Evolutionary conservation across 1,284 basidiomycete species (phyloP), one percentile per base, ranked within the genome.

Genomic region (Mixia osmundae): DNA sequence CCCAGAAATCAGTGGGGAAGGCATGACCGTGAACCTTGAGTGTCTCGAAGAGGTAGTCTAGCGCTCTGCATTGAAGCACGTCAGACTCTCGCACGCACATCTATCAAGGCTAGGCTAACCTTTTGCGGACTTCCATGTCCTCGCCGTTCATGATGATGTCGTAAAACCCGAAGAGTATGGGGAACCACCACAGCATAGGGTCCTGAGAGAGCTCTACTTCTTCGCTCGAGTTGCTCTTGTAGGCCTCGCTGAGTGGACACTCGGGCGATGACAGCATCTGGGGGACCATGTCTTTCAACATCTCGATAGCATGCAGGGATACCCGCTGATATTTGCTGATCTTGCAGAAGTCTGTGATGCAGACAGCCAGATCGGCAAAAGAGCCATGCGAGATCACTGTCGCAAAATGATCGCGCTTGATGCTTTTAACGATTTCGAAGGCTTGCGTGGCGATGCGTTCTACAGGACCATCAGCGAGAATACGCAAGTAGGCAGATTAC

Each of bases 111-210:
- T 16, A 34, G 26, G 67, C 80, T 61, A 54, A 89, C 85, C 85
- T 57, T 54, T 83, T 69, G 44, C 94, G 71, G 40, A 99, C 87
- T 67, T 99, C 91, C 26, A 99, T 63, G 54, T 99, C 91, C 57
- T 97, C 94, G 11, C 85, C 91, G 43, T 94, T 97, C 91, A 99
- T 99, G 55, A 97, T 89, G 43, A 99, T 87, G 56, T 97, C 91
- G 60, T 91, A 95, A 61, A 95, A 95, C 16, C 78, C 76, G 54
- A 97, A 91, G 14, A 97, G 63, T 3, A 87, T 72, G 0, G 91
- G 91, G 61, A 82, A 87, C 91, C 91, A 99, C n/a, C n/a, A n/a
- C n/a, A n/a, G 59, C 76, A 95, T 51, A 72, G 75, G 57, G 37
- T 43, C 41, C 39, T 43, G 24, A 25, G 26, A 22, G 36, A 33